Evolutionary conservation across 352 stramenopile species (phyloP).

Genomic region (Pythium brachiatum): DNA sequence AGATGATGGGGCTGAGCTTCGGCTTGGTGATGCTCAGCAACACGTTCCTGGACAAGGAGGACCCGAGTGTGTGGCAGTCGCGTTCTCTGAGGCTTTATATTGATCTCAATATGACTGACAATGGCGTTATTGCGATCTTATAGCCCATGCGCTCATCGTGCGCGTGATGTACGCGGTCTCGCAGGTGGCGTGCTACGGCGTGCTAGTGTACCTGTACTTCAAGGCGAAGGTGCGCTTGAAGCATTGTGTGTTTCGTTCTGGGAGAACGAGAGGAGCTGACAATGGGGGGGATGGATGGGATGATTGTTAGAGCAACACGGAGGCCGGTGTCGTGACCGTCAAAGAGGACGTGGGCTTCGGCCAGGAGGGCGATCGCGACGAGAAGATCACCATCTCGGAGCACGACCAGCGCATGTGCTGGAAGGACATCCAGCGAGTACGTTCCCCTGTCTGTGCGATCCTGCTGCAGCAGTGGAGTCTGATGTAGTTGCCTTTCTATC

Average conservation of each 20-base stretch:
- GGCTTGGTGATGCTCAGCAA: constrained; percentile 59
- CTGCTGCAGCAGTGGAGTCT: background rate
- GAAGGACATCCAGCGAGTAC: constrained; percentile 74
- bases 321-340: constrained; percentile 61
- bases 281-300: background rate
- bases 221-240: constrained; percentile 45
- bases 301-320: constrained; percentile 62
- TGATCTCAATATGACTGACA: background rate
- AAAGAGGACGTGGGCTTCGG: constrained; percentile 82
- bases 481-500: background rate
- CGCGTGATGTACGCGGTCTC: constrained; percentile 57
- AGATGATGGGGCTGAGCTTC: constrained; percentile 78
- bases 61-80: constrained; percentile 37
- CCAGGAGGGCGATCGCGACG: constrained; percentile 62
- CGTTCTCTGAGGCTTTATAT: background rate
- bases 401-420: constrained; percentile 69
- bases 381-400: constrained; percentile 82
- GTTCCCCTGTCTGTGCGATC: constrained; percentile 10
- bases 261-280: background rate
- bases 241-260: background rate
- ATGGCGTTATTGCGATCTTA: background rate
- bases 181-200: constrained; percentile 63
- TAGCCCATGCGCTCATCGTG: constrained; percentile 59
- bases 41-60: constrained; percentile 61
- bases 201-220: constrained; percentile 59